Conservation (phyloP, 1,284 basidiomycete species). For the Ceratobasidium sp. region DNA sequence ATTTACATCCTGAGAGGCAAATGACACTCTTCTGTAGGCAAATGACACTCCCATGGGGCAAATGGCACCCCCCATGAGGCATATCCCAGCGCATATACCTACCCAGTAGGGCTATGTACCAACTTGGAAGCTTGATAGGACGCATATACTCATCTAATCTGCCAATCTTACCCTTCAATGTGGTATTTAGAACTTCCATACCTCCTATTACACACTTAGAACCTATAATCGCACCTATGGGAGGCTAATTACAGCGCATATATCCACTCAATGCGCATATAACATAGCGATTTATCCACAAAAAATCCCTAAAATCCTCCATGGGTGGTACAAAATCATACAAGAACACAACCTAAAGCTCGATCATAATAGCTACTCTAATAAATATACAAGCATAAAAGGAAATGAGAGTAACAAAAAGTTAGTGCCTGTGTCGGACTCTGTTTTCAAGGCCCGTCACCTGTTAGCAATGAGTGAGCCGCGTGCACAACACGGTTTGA, state of each 20-base stretch:
- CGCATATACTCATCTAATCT: background rate
- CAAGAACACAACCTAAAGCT: background rate
- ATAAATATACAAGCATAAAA: background rate
- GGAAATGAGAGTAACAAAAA: background rate
- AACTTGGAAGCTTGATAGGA: background rate
- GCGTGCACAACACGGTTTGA: background rate
- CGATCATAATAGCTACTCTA: background rate
- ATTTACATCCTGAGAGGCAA: background rate
- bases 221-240: background rate
- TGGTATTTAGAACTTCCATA: background rate
- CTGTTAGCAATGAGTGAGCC: background rate
- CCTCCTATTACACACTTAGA: background rate
- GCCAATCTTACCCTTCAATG: no score
- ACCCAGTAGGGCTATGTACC: background rate
- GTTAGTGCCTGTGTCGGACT: background rate
- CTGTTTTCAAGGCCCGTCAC: background rate
- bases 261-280: background rate
- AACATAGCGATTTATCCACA: background rate
- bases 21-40: background rate
- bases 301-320: background rate
- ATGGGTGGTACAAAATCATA: background rate
- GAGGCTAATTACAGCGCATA: background rate
- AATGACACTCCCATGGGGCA: background rate
- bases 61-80: background rate
- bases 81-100: conserved; percentile 3